Evolutionary conservation across 2,329 filamentous ascomycete genomes (phyloP).

Genomic region (Paraphoma chrysanthemicola): DNA sequence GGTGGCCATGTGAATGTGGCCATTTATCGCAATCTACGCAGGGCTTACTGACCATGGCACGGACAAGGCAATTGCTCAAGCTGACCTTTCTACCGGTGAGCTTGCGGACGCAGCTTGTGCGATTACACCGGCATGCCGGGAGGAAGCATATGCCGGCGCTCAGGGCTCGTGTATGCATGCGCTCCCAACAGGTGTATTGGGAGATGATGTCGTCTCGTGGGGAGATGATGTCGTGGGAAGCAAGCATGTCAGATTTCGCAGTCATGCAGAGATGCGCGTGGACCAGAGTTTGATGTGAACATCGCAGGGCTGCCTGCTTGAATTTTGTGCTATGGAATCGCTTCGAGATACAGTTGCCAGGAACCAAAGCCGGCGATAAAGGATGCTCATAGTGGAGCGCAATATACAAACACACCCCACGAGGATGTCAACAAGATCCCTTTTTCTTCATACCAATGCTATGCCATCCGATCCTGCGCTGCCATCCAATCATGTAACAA

Average conservation of each 20-base stretch:
- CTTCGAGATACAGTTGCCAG: background rate
- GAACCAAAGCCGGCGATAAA: background rate
- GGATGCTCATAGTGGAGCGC: slow-evolving; percentile 5
- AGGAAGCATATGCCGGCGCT: background rate
- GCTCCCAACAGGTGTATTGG: background rate
- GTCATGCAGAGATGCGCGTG: background rate
- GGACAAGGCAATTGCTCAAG: background rate
- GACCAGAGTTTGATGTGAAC: background rate
- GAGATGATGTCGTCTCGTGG: slow-evolving; percentile 1
- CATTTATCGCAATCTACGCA: slow-evolving; percentile 2
- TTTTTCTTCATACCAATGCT: slow-evolving; percentile 12
- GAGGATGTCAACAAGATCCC: slow-evolving; percentile 6
- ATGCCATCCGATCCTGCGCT: slow-evolving; percentile 6
- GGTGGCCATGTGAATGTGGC: slow-evolving; percentile 7
- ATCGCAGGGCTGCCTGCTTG: slow-evolving; percentile 6
- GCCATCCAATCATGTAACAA: slow-evolving; percentile 2
- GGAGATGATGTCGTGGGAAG: background rate
- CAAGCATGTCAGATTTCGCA: background rate
- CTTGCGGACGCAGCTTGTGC: slow-evolving; percentile 5
- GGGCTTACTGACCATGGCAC: slow-evolving; percentile 1
- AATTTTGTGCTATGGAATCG: background rate
- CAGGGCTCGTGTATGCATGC: slow-evolving; percentile 2
- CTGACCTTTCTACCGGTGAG: slow-evolving; percentile 9
- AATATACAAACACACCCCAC: slow-evolving; percentile 13
- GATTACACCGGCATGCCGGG: slow-evolving; percentile 2